Evolutionary conservation across 139 green algal species (phyloP), one percentile per base, ranked within the genome.

Genomic region (Ulvella scutata): DNA sequence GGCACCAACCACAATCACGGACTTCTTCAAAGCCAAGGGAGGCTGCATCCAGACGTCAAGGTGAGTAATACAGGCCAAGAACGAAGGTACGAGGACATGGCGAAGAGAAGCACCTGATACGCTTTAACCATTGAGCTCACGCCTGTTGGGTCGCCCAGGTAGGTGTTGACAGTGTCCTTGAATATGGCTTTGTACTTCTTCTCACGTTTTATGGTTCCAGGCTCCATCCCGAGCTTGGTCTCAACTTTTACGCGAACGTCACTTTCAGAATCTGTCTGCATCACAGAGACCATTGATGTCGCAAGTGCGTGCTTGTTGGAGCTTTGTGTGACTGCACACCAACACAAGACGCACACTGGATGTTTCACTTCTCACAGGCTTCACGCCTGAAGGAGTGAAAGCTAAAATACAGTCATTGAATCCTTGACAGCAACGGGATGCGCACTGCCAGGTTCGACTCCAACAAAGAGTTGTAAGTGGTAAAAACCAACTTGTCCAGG

Each of bases 1-100:
- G 3, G 86, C 92, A 2, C 92, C 92, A 21, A 97, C 75, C 2
- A 96, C 86, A 7, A 93, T 75, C 21, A 92, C 89, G 17, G 51
- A 10, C 17, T 67, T 67, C 51, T 67, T n/a, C n/a, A n/a, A n/a
- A n/a, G n/a, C n/a, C n/a, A n/a, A n/a, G n/a, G n/a, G n/a, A n/a
- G n/a, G n/a, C n/a, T n/a, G n/a, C n/a, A n/a, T n/a, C n/a, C n/a
- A n/a, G n/a, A n/a, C n/a, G n/a, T n/a, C n/a, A n/a, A n/a, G n/a
- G n/a, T n/a, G n/a, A n/a, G n/a, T n/a, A n/a, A n/a, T n/a, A n/a
- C n/a, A n/a, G n/a, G n/a, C n/a, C n/a, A n/a, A n/a, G n/a, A n/a
- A n/a, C n/a, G n/a, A n/a, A n/a, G n/a, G n/a, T n/a, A n/a, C n/a
- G n/a, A n/a, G n/a, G n/a, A n/a, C n/a, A n/a, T n/a, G n/a, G n/a